Conservation (phyloP, 768 basidiomycete genomes). For the Xerocomus potaroensis region DNA sequence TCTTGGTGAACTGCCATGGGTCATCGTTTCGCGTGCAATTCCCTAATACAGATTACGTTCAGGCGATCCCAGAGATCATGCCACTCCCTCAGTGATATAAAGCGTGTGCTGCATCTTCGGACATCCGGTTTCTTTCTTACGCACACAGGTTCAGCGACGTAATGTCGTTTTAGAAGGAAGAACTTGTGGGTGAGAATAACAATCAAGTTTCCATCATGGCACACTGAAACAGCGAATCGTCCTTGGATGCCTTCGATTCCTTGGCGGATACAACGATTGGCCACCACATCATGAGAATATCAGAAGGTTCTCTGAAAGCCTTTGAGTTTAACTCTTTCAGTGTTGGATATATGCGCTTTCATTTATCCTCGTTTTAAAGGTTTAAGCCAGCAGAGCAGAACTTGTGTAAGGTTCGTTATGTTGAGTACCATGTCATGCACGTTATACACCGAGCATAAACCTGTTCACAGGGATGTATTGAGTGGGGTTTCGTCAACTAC, state of each 20-base stretch:
- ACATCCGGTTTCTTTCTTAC: not conserved
- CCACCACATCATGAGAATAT: slow-evolving; percentile 22
- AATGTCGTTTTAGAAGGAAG: slow-evolving; percentile 37
- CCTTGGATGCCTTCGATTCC: slow-evolving; percentile 20
- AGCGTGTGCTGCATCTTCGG: slow-evolving; percentile 24
- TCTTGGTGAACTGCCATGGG: too few species aligned
- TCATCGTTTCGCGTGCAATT: slow-evolving; percentile 27
- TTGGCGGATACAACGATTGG: slow-evolving; percentile 20
- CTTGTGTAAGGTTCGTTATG: slow-evolving; percentile 1
- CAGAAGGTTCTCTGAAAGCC: slow-evolving; percentile 7
- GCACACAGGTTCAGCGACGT: slow-evolving; percentile 29
- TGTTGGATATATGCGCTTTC: slow-evolving; percentile 19
- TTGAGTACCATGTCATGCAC: too few species aligned
- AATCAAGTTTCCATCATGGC: slow-evolving; percentile 33
- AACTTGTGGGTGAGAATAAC: slow-evolving; percentile 27
- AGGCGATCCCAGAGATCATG: slow-evolving; percentile 29
- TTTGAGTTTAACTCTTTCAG: slow-evolving; percentile 3
- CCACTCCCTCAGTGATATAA: slow-evolving; percentile 26
- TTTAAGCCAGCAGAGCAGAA: slow-evolving; percentile 18
- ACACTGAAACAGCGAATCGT: slow-evolving; percentile 12
- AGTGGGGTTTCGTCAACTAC: slow-evolving; percentile 21
- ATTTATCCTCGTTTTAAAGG: slow-evolving; percentile 16
- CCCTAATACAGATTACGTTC: slow-evolving; percentile 30
- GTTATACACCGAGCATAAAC: too few species aligned
- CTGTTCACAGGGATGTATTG: slow-evolving; percentile 12